Percentiles rank a stretch among this genome's conserved stretches.
These are phyloP conservation scores for Xerocomellus chrysenteron DNA, from an alignment of 768 basidiomycete species.

Conservation along the genomic window DNA sequence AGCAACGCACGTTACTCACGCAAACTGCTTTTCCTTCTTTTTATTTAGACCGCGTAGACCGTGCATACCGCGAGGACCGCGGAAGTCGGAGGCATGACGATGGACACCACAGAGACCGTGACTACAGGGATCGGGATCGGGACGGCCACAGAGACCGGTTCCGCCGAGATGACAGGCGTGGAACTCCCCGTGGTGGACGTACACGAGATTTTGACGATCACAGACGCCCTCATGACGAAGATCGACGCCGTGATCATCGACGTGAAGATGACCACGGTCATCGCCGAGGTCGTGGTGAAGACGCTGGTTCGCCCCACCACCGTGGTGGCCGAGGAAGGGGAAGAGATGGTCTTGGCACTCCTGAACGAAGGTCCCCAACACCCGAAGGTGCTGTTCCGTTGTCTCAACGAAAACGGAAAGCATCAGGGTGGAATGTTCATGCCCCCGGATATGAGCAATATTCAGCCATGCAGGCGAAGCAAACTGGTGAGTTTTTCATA, in stretches of 20 bases:
- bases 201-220: slow-evolving; percentile 48
- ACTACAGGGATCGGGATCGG: slow-evolving; percentile 47
- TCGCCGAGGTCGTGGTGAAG: slow-evolving; percentile 38
- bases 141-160: slow-evolving; percentile 32
- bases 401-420: slow-evolving; percentile 83
- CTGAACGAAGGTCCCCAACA: slow-evolving; percentile 84
- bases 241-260: slow-evolving; percentile 48
- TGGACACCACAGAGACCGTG: slow-evolving; percentile 52
- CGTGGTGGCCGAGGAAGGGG: slow-evolving; percentile 49
- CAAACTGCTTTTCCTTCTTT: slow-evolving; percentile 45
- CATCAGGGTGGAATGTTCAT: slow-evolving; percentile 95
- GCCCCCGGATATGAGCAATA: slow-evolving; percentile 95
- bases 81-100: slow-evolving; percentile 65
- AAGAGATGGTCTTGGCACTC: slow-evolving; percentile 56
- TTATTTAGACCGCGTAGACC: slow-evolving; percentile 44
- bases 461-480: slow-evolving; percentile 95
- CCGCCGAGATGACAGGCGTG: slow-evolving; percentile 52
- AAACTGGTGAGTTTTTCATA: slow-evolving; percentile 65
- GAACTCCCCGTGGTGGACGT: slow-evolving; percentile 43
- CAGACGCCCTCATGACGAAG: slow-evolving; percentile 46
- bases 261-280: slow-evolving; percentile 41
- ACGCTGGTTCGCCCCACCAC: slow-evolving; percentile 38
- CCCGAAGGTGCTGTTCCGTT: slow-evolving; percentile 81
- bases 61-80: slow-evolving; percentile 64
- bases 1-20: slow-evolving; percentile 52